Evolutionary conservation across 345 rosid species (phyloP), one percentile per base, ranked within the genome.

Genomic region (Murraya paniculata): DNA sequence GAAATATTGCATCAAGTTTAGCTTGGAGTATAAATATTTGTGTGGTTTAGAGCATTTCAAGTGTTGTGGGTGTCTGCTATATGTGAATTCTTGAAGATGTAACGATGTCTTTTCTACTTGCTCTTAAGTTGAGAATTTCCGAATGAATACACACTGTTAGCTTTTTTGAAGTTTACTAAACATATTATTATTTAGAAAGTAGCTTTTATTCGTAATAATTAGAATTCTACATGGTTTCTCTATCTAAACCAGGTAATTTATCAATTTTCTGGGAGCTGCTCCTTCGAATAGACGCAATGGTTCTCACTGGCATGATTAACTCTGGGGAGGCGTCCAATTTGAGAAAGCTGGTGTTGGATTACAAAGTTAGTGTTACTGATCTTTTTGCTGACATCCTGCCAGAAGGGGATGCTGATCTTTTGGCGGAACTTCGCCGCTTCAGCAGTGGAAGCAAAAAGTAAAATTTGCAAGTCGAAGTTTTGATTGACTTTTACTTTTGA

Each of bases 281-380:
- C 79, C 93, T 86, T 71, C 89, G 93, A 72, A 84, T 94, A 61
- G 98, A 94, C 76, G 85, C 97, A 18, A 84, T 94, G 95, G 91
- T 92, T 78, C 89, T 94, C 71, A 83, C 68, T 73, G 91, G 89
- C 72, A 76, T 89, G 77, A 82, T 89, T 82, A 77, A 77, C 73
- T 61, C 75, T 14, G 85, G 61, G 66, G 98, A 92, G 82, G 95
- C 95, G 79, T 89, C 92, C 25, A 81, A 82, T 74, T 31, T 91
- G 87, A 89, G 97, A 81, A 88, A 76, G 74, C 62, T 87, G 33
- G 81, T 91, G 83, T 81, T 83, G 80, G 89, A 81, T 50, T 78
- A 78, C 79, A 86, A 88, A 89, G 68, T 66, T 77, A 79, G 86
- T 50, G 72, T 89, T 64, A 86, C 84, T 79, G 89, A 88, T 85